A percentile compares a stretch with the other conserved stretches of the same genome.
Conservation (phyloP, 176 grass and related monocot species). For the Paspalum vaginatum region DNA sequence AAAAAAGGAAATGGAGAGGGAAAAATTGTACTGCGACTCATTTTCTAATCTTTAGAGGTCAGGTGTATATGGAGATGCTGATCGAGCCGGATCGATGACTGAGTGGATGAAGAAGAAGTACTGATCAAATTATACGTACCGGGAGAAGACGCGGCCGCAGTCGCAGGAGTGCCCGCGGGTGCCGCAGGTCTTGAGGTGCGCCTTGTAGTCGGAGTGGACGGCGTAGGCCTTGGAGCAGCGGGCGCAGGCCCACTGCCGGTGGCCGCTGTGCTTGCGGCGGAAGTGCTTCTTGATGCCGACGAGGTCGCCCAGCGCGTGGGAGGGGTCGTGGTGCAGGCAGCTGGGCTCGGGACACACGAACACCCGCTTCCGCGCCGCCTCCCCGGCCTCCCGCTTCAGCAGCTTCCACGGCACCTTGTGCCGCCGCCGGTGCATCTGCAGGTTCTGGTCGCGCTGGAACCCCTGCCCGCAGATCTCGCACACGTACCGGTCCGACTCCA, state of each 20-base stretch:
- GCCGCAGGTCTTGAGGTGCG: constrained; percentile 99
- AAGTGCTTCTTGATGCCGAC: constrained; percentile 99
- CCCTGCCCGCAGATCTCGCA: constrained; percentile 99
- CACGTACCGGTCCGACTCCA: constrained; percentile 96
- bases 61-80: too few species aligned
- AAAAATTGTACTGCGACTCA: too few species aligned
- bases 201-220: constrained; percentile 99
- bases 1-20: too few species aligned
- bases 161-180: constrained; percentile 96
- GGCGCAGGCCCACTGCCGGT: constrained; percentile 88
- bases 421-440: constrained; percentile 99
- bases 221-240: constrained; percentile 97
- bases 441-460: constrained; percentile 99
- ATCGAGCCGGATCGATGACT: too few species aligned
- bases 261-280: constrained; percentile 94
- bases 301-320: constrained; percentile 91
- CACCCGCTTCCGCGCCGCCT: constrained; percentile 85
- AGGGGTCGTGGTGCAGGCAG: constrained; percentile 93
- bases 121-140: too few species aligned
- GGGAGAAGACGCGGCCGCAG: constrained; percentile 96
- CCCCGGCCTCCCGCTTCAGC: constrained; percentile 81
- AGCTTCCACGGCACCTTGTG: constrained; percentile 99
- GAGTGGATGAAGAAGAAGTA: too few species aligned
- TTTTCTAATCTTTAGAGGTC: too few species aligned
- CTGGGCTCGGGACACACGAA: constrained; percentile 95